Conservation (phyloP, 2,329 filamentous ascomycete genomes). For the Hymenoscyphus infarciens region DNA sequence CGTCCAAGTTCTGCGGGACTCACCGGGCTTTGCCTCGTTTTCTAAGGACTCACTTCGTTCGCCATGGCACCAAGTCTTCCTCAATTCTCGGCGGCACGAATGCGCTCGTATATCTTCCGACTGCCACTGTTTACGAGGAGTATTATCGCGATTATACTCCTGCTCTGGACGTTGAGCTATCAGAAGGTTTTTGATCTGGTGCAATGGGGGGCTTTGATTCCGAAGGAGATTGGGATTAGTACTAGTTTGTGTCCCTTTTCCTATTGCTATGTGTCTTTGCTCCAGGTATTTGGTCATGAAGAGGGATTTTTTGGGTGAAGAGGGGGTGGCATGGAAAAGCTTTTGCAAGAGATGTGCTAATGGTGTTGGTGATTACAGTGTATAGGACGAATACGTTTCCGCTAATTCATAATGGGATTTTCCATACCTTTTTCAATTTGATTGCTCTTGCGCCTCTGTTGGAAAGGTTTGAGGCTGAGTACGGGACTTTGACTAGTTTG, state of each 20-base stretch:
- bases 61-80: conserved; percentile 34
- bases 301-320: too few species aligned
- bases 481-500: conserved; percentile 85
- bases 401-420: conserved; percentile 74
- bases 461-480: conserved; percentile 88
- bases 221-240: conserved; percentile 66
- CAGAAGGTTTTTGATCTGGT: conserved; percentile 68
- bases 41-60: neutral
- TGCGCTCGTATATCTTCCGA: conserved; percentile 77
- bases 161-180: conserved; percentile 66
- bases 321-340: too few species aligned
- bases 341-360: neutral
- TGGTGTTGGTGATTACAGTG: conserved; percentile 50
- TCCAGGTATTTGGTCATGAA: too few species aligned
- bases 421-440: conserved; percentile 78
- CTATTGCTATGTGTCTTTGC: too few species aligned
- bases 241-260: conserved; percentile 55
- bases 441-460: conserved; percentile 80
- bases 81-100: conserved; percentile 66
- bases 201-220: conserved; percentile 76
- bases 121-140: conserved; percentile 84
- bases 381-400: conserved; percentile 92
- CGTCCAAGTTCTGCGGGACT: too few species aligned
- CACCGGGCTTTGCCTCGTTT: too few species aligned
- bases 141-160: conserved; percentile 62